Evolutionary conservation across 192 early-diverging fungal species (phyloP).

Genomic region (Umbelopsis isabellina): DNA sequence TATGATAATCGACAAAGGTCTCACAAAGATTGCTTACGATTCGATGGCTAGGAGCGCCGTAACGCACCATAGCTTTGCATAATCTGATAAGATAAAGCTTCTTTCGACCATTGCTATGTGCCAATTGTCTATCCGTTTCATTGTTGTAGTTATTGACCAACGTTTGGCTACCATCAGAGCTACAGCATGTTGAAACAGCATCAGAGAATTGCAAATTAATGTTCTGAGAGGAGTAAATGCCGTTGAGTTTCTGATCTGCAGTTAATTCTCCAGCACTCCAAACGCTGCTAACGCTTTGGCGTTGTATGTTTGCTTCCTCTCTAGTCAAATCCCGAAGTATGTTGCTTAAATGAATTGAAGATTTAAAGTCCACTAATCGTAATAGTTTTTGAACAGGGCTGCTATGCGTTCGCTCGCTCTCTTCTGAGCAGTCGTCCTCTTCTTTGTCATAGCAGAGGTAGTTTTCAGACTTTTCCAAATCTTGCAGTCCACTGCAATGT

Average conservation of each 20-base stretch:
- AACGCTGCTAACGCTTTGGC: not conserved
- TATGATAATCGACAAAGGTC: too few relatives aligned
- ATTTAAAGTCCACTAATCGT: not conserved
- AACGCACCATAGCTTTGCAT: conserved; percentile 47
- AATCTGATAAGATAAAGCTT: conserved; percentile 46
- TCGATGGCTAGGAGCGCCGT: conserved; percentile 51
- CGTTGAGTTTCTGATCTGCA: not conserved
- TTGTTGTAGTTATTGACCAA: not conserved
- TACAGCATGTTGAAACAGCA: not conserved
- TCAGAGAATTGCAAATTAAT: not conserved
- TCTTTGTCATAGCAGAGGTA: not conserved
- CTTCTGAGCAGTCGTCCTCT: not conserved
- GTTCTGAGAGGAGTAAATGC: not conserved
- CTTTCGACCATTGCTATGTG: conserved; percentile 25
- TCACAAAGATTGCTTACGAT: conserved; percentile 32
- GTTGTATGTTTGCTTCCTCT: not conserved
- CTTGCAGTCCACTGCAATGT: too few relatives aligned
- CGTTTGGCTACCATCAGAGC: not conserved
- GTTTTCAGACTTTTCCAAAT: not conserved
- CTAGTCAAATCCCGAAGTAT: not conserved
- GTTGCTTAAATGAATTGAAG: not conserved
- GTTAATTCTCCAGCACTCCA: not conserved
- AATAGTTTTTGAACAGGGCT: not conserved
- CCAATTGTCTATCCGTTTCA: not conserved
- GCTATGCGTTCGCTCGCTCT: not conserved